A percentile compares a stretch with the other conserved stretches of the same genome.
phyloP scores from a whole-genome alignment of 225 moss, liverwort and hornwort genomes.

The Thuidium tamariscinum region DNA sequence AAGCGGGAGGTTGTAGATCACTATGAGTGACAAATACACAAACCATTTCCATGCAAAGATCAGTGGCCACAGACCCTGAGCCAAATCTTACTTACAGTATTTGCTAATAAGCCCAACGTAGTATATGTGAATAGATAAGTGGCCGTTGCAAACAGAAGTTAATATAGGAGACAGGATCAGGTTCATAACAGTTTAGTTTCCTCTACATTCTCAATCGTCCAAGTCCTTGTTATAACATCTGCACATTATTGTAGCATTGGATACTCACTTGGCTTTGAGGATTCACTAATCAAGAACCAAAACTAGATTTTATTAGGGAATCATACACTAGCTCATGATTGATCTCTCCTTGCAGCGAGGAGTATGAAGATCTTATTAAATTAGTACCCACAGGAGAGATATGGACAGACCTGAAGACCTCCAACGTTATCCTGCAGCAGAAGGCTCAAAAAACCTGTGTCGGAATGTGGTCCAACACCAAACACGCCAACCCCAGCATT shows the following conservation, averaged over 20 bases:
- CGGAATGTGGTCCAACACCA: constrained; percentile 71
- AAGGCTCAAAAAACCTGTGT: constrained; percentile 64
- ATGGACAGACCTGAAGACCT: constrained; percentile 54
- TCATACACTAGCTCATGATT: neutral
- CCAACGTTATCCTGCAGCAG: constrained; percentile 61
- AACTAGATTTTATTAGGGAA: neutral
- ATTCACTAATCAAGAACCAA: neutral
- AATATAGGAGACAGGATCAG: too few relatives aligned
- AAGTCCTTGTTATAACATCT: neutral
- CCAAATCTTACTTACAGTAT: neutral
- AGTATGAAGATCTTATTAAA: neutral
- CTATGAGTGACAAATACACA: neutral
- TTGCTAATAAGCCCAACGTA: neutral
- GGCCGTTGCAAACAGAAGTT: neutral
- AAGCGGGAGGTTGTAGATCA: neutral
- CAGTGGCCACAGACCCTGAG: neutral
- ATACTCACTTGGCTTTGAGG: too few relatives aligned
- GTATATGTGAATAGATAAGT: neutral
- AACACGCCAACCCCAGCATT: constrained; percentile 25
- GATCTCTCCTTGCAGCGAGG: neutral
- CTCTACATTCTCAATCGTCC: neutral
- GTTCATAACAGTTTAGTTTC: neutral
- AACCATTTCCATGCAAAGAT: neutral
- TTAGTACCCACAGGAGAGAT: neutral
- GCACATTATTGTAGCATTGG: neutral